These are phyloP conservation scores for Ulvella scutata DNA, from an alignment of 139 green algal species.

Conservation along the genomic window DNA sequence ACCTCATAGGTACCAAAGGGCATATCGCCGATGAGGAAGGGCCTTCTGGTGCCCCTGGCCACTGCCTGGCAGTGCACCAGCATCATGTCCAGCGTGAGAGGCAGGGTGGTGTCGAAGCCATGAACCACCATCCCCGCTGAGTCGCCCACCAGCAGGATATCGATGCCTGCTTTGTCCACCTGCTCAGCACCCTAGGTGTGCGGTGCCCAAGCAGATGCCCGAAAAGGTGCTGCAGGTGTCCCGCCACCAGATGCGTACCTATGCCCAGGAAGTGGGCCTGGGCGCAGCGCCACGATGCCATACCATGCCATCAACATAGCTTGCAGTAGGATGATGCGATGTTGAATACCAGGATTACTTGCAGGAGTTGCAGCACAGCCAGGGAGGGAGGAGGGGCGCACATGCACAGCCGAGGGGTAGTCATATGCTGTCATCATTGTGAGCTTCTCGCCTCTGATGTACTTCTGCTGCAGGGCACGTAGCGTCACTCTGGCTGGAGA, in stretches of 20 bases:
- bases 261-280: no score
- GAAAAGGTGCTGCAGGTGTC: no score
- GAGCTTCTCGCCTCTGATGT: constrained; percentile 52
- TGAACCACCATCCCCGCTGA: constrained; percentile 94
- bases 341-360: no score
- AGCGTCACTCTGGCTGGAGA: constrained; percentile 61
- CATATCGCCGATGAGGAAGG: constrained; percentile 70
- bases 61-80: constrained; percentile 82
- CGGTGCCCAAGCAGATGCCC: not conserved
- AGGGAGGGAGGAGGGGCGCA: constrained; percentile 27
- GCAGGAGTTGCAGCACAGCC: no score
- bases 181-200: constrained; percentile 12
- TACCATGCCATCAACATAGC: no score
- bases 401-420: constrained; percentile 94
- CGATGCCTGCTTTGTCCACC: constrained; percentile 79
- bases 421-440: constrained; percentile 97
- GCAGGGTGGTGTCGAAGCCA: constrained; percentile 97
- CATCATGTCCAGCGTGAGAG: constrained; percentile 94
- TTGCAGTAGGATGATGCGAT: no score
- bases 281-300: no score
- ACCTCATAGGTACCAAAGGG: constrained; percentile 86
- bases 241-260: no score
- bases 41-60: constrained; percentile 47
- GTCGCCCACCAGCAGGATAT: constrained; percentile 93
- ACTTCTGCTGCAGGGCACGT: constrained; percentile 64